Conservation (phyloP, 2,329 filamentous ascomycete species). For the Talaromyces sp. region DNA sequence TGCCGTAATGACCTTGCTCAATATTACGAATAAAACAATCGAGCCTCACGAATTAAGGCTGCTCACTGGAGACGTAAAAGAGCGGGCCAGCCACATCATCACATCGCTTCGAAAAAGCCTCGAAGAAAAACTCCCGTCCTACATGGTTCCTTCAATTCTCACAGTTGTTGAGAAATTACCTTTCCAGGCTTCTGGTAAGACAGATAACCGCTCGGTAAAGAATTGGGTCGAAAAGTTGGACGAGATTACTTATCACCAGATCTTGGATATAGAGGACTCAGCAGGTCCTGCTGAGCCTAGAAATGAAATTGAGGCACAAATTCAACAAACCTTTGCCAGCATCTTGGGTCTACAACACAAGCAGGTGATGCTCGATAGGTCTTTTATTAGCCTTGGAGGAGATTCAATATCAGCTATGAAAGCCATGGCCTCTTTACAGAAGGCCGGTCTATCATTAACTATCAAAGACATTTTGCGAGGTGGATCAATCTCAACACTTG, state of each 20-base stretch:
- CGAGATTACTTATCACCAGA: not conserved
- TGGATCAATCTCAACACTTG: not conserved
- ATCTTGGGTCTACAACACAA: not conserved
- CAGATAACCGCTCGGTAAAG: not conserved
- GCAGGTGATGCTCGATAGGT: not conserved
- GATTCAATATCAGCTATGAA: constrained; percentile 4
- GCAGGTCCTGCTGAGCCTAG: not conserved
- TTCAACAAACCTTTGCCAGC: not conserved
- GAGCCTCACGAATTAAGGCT: not conserved
- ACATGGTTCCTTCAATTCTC: constrained; percentile 4
- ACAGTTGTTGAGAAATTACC: not conserved
- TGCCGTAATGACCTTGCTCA: not conserved
- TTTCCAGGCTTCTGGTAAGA: not conserved
- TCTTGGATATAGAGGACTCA: not conserved
- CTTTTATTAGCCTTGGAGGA: not conserved
- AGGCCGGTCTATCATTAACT: not conserved
- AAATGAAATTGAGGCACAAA: not conserved
- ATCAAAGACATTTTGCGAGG: not conserved
- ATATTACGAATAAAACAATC: not conserved
- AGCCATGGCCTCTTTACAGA: not conserved
- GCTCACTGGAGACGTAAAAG: not conserved
- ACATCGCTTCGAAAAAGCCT: not conserved
- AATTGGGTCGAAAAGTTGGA: not conserved
- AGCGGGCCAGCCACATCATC: not conserved
- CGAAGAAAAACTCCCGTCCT: not conserved